These are phyloP conservation scores for Globisporangium yorkense DNA, from an alignment of 352 stramenopile species.

Conservation along the genomic window DNA sequence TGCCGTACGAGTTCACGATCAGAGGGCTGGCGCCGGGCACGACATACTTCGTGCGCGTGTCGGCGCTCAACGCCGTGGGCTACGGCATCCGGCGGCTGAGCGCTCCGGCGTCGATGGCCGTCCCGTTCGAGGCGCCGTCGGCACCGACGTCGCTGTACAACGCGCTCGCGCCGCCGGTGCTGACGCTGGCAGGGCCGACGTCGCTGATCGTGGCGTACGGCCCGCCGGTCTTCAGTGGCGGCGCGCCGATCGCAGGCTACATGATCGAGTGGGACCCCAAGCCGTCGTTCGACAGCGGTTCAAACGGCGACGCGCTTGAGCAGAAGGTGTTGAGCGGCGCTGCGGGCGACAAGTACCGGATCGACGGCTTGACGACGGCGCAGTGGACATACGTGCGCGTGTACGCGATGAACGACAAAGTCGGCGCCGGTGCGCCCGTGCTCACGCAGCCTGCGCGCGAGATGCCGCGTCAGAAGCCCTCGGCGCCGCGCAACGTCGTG, in stretches of 20 bases:
- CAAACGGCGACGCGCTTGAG: slow-evolving; percentile 43
- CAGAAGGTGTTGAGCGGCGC: slow-evolving; percentile 23
- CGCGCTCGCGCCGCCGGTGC: slow-evolving; percentile 34
- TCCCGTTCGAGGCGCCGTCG: slow-evolving; percentile 60
- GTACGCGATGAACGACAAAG: slow-evolving; percentile 58
- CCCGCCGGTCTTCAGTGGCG: slow-evolving; percentile 81
- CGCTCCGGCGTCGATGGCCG: slow-evolving; percentile 44
- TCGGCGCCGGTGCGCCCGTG: slow-evolving; percentile 35
- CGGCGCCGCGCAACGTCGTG: slow-evolving; percentile 22
- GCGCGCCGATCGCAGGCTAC: slow-evolving; percentile 83
- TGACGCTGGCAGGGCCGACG: slow-evolving; percentile 63
- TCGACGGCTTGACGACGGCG: slow-evolving; percentile 39
- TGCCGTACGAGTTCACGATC: slow-evolving; percentile 53
- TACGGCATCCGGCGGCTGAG: slow-evolving; percentile 53
- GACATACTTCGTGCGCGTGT: slow-evolving; percentile 69
- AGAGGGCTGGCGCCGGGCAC: slow-evolving; percentile 42
- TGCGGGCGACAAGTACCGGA: slow-evolving; percentile 29
- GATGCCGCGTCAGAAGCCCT: slow-evolving; percentile 63
- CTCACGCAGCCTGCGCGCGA: slow-evolving; percentile 42
- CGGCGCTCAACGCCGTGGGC: slow-evolving; percentile 57
- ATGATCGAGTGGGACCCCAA: slow-evolving; percentile 89
- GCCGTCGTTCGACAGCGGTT: slow-evolving; percentile 67
- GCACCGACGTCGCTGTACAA: slow-evolving; percentile 61
- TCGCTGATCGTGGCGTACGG: slow-evolving; percentile 78
- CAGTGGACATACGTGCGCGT: slow-evolving; percentile 62